Evolutionary conservation across 257 asterid genomes (phyloP).

Genomic region (Nicotiana sylvestris): DNA sequence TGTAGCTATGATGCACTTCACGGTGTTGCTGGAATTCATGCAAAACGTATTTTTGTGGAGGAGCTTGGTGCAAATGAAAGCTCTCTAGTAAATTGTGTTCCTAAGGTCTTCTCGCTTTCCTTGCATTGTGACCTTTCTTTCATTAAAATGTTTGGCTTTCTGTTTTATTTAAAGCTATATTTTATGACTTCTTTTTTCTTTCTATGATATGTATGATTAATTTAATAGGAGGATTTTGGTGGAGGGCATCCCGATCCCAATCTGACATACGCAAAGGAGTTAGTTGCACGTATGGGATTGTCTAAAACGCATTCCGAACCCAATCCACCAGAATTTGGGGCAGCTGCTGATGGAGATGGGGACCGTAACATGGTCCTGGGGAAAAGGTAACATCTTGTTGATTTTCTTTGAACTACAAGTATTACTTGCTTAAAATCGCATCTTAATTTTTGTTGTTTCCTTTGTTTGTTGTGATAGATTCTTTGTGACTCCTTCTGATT

Average conservation of each 20-base stretch:
- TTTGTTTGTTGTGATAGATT: slow-evolving; percentile 43
- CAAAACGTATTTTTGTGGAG: slow-evolving; percentile 85
- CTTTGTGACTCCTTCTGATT: slow-evolving; percentile 97
- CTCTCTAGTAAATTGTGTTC: slow-evolving; percentile 83
- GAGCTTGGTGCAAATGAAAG: slow-evolving; percentile 89
- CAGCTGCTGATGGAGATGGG: slow-evolving; percentile 99
- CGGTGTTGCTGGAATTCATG: slow-evolving; percentile 97
- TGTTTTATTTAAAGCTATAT: neutral
- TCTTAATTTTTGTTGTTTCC: neutral
- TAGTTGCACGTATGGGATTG: slow-evolving; percentile 95
- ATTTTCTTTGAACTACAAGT: slow-evolving; percentile 12
- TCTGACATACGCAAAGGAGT: slow-evolving; percentile 93
- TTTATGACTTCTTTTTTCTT: neutral
- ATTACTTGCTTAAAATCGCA: slow-evolving; percentile 5
- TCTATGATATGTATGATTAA: slow-evolving; percentile 9
- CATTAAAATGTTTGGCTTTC: neutral
- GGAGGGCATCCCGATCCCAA: slow-evolving; percentile 99
- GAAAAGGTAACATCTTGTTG: slow-evolving; percentile 47
- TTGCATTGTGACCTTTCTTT: neutral
- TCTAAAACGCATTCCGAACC: slow-evolving; percentile 53
- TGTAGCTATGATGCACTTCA: slow-evolving; percentile 92
- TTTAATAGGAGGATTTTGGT: slow-evolving; percentile 93
- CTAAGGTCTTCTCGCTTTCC: slow-evolving; percentile 54
- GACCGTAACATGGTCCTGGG: slow-evolving; percentile 98
- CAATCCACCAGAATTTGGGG: slow-evolving; percentile 98